These are phyloP conservation scores for Trypanosoma mega DNA, from an alignment of 208 protist species.

Conservation along the genomic window DNA sequence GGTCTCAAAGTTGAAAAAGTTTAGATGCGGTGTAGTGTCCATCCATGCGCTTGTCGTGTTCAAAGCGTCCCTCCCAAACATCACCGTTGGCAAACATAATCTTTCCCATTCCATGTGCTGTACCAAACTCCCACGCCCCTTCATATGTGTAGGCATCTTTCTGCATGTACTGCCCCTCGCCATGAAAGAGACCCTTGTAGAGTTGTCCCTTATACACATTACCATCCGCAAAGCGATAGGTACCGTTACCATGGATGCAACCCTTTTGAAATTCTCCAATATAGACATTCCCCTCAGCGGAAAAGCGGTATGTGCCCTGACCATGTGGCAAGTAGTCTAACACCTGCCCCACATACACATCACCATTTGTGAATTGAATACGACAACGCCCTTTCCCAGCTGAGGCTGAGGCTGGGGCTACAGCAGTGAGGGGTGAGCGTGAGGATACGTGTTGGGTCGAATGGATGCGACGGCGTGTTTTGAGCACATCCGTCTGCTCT, in stretches of 20 bases:
- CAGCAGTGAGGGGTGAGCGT: no score
- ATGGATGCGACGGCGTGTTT: neutral
- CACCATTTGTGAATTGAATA: constrained; percentile 54
- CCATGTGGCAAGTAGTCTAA: constrained; percentile 51
- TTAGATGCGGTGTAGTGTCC: constrained; percentile 42
- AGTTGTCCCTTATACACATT: constrained; percentile 60
- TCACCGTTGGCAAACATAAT: constrained; percentile 71
- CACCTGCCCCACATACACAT: constrained; percentile 61
- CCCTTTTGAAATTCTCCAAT: constrained; percentile 43
- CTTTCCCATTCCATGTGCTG: constrained; percentile 57
- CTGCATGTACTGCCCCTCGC: constrained; percentile 44
- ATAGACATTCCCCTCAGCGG: constrained; percentile 45
- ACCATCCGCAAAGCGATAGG: constrained; percentile 56
- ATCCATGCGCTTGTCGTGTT: constrained; percentile 35
- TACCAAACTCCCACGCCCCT: constrained; percentile 53
- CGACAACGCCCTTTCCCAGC: constrained; percentile 44
- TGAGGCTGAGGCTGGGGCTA: no score
- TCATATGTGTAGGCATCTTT: constrained; percentile 56
- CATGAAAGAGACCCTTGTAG: constrained; percentile 44
- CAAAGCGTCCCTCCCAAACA: constrained; percentile 60
- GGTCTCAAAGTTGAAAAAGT: constrained; percentile 26
- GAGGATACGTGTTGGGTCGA: neutral
- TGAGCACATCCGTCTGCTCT: neutral
- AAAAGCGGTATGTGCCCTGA: constrained; percentile 55
- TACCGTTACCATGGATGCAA: constrained; percentile 51